These are phyloP conservation scores for Fusarium multiceps DNA, from an alignment of 2,329 filamentous ascomycete species.

Conservation along the genomic window DNA sequence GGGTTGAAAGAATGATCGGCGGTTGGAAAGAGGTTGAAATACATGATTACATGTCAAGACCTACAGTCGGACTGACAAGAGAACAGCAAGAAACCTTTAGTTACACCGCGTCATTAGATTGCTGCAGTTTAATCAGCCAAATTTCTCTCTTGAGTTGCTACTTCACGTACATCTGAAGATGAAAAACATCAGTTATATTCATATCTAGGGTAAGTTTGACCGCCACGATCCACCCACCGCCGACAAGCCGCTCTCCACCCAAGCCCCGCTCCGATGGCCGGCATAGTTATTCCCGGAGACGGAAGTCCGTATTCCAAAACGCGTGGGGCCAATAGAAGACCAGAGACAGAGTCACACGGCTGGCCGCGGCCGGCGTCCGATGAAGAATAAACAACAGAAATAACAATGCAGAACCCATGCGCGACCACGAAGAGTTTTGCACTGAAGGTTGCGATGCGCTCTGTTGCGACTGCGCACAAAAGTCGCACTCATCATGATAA, in stretches of 20 bases:
- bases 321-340: constrained; percentile 23
- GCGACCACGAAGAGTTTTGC: background rate
- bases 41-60: background rate
- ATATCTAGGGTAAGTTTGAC: constrained; percentile 26
- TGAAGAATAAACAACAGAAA: constrained; percentile 31
- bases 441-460: background rate
- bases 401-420: background rate
- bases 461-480: background rate
- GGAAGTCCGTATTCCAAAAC: constrained; percentile 15
- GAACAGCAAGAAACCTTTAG: background rate
- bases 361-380: constrained; percentile 20
- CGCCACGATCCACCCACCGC: constrained; percentile 3
- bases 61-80: background rate
- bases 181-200: background rate
- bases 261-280: constrained; percentile 41
- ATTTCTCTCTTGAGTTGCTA: accelerated
- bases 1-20: background rate
- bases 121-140: background rate
- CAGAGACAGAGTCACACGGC: constrained; percentile 24
- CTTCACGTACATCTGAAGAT: background rate
- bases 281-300: constrained; percentile 19
- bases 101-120: background rate
- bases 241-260: constrained; percentile 8
- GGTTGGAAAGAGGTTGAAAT: background rate
- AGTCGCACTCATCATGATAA: background rate